A percentile compares a stretch with the other conserved stretches of the same genome.
These are phyloP conservation scores for Cinchona pubescens DNA, from an alignment of 257 asterid genomes.

Conservation along the genomic window DNA sequence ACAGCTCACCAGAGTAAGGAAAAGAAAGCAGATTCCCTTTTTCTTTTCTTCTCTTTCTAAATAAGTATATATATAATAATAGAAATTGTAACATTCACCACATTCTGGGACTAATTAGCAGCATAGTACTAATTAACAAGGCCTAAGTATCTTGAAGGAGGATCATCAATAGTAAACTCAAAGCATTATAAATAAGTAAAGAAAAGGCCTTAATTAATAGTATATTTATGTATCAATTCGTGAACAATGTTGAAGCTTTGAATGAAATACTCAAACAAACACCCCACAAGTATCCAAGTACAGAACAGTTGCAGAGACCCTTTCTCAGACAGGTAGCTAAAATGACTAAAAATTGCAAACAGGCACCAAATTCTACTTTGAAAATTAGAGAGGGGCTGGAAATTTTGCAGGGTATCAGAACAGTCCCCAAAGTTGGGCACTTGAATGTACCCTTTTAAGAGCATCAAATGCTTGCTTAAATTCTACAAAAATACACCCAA, in stretches of 20 bases:
- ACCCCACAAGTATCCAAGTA: constrained; percentile 54
- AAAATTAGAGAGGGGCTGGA: constrained; percentile 24
- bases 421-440: constrained; percentile 39
- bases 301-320: constrained; percentile 40
- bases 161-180: constrained; percentile 18
- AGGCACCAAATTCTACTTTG: constrained; percentile 45
- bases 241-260: constrained; percentile 32
- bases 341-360: constrained; percentile 44
- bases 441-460: constrained; percentile 39
- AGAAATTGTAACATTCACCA: constrained; percentile 23
- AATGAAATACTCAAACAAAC: constrained; percentile 34
- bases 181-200: constrained; percentile 16
- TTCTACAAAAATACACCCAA: constrained; percentile 30
- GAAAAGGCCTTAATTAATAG: constrained; percentile 9
- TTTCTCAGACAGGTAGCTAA: constrained; percentile 47
- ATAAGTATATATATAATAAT: constrained; percentile 1
- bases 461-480: constrained; percentile 55
- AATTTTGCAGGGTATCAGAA: constrained; percentile 32
- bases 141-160: constrained; percentile 20
- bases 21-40: constrained; percentile 89
- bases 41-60: constrained; percentile 19
- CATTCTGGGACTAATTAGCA: constrained; percentile 16
- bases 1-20: constrained; percentile 59
- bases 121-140: background rate
- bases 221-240: constrained; percentile 27